These are phyloP conservation scores for Haematococcus sp. DNA, from an alignment of 139 green algal genomes.

Conservation along the genomic window DNA sequence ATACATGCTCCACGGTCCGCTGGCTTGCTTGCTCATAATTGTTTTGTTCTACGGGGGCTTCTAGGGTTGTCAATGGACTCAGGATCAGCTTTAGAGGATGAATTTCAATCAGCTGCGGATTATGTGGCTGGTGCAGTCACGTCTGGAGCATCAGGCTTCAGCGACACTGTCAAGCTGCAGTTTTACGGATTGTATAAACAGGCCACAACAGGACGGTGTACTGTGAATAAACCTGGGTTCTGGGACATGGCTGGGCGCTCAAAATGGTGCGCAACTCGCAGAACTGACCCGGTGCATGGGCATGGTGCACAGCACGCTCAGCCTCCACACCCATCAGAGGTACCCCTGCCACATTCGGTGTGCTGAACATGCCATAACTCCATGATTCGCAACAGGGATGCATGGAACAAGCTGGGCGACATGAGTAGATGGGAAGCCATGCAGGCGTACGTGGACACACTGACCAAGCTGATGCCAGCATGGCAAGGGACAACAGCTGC, in stretches of 20 bases:
- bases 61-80: no score
- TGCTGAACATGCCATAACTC: background rate
- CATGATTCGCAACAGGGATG: background rate
- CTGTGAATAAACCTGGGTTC: background rate
- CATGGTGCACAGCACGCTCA: background rate
- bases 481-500: background rate
- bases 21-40: no score
- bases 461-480: background rate
- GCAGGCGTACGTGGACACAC: background rate
- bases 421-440: background rate
- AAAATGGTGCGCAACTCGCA: background rate
- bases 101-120: background rate
- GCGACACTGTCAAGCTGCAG: background rate
- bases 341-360: background rate
- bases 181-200: conserved; percentile 11
- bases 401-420: background rate
- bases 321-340: background rate
- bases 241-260: background rate
- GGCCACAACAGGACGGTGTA: background rate
- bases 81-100: conserved; percentile 2
- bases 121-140: background rate
- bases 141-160: background rate
- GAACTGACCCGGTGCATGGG: background rate
- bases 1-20: no score
- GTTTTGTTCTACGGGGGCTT: no score